A percentile compares a stretch with the other conserved stretches of the same genome.
Conservation (phyloP, 305 asterid genomes). For the Rubia peregrina region DNA sequence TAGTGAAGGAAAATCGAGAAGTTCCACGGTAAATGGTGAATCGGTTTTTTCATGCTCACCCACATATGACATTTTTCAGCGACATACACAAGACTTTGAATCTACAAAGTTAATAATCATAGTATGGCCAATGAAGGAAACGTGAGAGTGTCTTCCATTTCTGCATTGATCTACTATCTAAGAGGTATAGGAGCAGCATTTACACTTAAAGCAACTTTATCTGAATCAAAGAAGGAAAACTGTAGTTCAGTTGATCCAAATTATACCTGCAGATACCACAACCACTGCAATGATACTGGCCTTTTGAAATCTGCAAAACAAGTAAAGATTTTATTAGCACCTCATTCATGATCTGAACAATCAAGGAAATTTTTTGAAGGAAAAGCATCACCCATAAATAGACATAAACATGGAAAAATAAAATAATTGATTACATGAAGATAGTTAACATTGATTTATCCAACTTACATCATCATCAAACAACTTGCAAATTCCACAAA, state of each 20-base stretch:
- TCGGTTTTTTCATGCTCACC: background rate
- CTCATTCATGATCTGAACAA: background rate
- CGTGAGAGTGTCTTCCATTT: background rate
- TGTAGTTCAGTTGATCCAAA: background rate
- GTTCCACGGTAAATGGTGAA: background rate
- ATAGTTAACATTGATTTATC: background rate
- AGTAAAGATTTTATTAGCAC: slow-evolving; percentile 12
- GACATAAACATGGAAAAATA: background rate
- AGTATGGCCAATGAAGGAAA: background rate
- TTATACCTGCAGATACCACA: slow-evolving; percentile 90
- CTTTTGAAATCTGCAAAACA: slow-evolving; percentile 54
- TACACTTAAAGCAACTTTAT: background rate
- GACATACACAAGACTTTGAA: background rate
- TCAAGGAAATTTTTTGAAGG: background rate
- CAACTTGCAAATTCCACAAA: slow-evolving; percentile 73
- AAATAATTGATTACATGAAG: background rate
- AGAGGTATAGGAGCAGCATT: background rate
- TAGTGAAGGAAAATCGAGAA: background rate
- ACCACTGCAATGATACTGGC: slow-evolving; percentile 72
- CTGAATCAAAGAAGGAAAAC: background rate
- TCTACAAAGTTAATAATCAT: background rate
- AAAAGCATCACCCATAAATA: background rate
- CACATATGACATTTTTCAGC: background rate
- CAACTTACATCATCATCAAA: slow-evolving; percentile 79
- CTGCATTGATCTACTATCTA: background rate